Conservation (phyloP, 495 filamentous ascomycete species). For the Neurospora cerealis region DNA sequence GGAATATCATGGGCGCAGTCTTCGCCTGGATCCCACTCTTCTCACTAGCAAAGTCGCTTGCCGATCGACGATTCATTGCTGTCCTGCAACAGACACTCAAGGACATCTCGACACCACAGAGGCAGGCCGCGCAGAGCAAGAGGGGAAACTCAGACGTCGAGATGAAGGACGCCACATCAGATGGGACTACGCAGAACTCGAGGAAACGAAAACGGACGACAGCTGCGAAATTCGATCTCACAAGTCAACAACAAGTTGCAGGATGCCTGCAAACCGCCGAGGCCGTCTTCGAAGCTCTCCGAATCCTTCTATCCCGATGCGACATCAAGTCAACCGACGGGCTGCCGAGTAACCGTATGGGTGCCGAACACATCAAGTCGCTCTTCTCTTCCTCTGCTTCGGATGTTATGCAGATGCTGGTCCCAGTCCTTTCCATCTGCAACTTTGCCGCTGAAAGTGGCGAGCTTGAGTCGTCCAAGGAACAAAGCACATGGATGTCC, state of each 20-base stretch:
- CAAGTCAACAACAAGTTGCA: conserved; percentile 18
- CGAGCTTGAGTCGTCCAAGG: conserved; percentile 6
- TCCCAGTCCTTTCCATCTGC: conserved; percentile 29
- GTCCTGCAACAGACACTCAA: conserved; percentile 32
- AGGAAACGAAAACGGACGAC: conserved; percentile 28
- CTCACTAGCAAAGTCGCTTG: conserved; percentile 34
- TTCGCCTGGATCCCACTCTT: conserved; percentile 34
- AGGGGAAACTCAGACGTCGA: conserved; percentile 14
- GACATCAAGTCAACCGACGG: conserved; percentile 6
- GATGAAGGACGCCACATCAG: conserved; percentile 15
- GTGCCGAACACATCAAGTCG: conserved; percentile 38
- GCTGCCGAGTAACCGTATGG: conserved; percentile 23
- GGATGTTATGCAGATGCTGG: conserved; percentile 28
- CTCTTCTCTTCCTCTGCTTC: conserved; percentile 32
- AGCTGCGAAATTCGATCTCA: conserved; percentile 17
- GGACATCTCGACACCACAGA: conserved; percentile 27
- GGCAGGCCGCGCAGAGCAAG: not conserved
- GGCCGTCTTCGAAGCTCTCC: conserved; percentile 28
- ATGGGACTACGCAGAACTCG: conserved; percentile 6
- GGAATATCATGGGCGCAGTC: conserved; percentile 30
- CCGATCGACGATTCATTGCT: conserved; percentile 31
- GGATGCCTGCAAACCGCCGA: conserved; percentile 30
- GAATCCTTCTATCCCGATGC: conserved; percentile 23
- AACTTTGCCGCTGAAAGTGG: conserved; percentile 17
- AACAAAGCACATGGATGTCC: conserved; percentile 30